phyloP scores from a whole-genome alignment of 805 yeast species.

The Yamadazyma scolyti region DNA sequence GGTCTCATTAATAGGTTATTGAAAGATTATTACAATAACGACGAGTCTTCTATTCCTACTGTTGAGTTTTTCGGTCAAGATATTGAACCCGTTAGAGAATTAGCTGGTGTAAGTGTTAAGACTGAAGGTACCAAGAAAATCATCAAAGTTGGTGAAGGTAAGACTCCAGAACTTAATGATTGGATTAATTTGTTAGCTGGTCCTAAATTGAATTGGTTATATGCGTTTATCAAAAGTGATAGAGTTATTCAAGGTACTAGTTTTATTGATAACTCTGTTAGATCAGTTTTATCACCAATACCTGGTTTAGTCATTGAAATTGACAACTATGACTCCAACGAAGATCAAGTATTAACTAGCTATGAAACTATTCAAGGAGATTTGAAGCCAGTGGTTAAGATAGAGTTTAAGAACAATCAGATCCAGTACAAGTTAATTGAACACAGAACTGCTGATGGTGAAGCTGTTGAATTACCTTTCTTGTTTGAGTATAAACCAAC shows the following conservation, averaged over 20 bases:
- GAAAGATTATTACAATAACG: constrained; percentile 66
- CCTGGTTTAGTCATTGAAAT: constrained; percentile 60
- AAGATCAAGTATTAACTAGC: constrained; percentile 56
- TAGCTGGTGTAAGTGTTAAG: constrained; percentile 10
- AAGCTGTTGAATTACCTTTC: constrained; percentile 72
- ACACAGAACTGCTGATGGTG: constrained; percentile 76
- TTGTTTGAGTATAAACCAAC: constrained; percentile 74
- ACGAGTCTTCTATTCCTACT: constrained; percentile 70
- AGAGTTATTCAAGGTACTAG: constrained; percentile 83
- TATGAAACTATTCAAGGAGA: constrained; percentile 73
- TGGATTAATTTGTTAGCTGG: constrained; percentile 91
- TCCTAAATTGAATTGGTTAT: constrained; percentile 75
- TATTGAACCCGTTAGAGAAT: neutral
- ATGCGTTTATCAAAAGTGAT: constrained; percentile 76
- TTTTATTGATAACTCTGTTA: constrained; percentile 76
- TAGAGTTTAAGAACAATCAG: constrained; percentile 35
- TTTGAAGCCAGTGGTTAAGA: constrained; percentile 59
- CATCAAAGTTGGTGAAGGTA: constrained; percentile 42
- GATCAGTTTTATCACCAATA: constrained; percentile 74
- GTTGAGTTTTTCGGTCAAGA: constrained; percentile 79
- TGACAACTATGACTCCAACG: constrained; percentile 41
- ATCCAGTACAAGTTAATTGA: constrained; percentile 79
- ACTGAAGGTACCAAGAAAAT: constrained; percentile 32
- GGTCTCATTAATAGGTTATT: constrained; percentile 78
- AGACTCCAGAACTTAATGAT: constrained; percentile 26